A percentile compares a stretch with the other conserved stretches of the same genome.
Conservation (phyloP, 306 rosid species). For the Vigna trinervia region DNA sequence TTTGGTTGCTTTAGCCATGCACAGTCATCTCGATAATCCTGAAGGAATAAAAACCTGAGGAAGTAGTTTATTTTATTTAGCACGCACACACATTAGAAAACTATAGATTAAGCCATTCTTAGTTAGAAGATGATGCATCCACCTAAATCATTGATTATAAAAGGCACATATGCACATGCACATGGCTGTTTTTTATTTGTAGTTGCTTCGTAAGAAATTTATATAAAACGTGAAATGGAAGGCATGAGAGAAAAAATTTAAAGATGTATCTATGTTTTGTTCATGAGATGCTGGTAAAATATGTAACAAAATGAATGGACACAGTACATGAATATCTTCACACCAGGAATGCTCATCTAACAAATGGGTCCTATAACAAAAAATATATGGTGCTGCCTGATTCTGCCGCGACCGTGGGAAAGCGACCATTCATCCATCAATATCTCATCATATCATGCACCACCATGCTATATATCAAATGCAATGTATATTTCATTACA, state of each 20-base stretch:
- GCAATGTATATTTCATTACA: neutral
- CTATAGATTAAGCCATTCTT: neutral
- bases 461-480: neutral
- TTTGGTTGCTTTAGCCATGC: neutral
- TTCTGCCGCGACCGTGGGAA: neutral
- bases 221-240: neutral
- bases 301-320: conserved; percentile 16
- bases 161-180: neutral
- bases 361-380: neutral
- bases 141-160: neutral
- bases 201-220: neutral
- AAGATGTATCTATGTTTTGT: neutral
- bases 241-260: neutral
- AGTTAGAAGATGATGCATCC: neutral
- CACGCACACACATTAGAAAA: neutral
- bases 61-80: neutral
- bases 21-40: neutral
- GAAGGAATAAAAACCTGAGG: neutral
- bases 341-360: neutral
- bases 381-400: neutral
- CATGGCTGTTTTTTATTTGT: neutral
- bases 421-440: neutral
- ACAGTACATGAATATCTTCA: neutral
- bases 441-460: too few relatives aligned
- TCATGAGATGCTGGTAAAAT: neutral